These are phyloP conservation scores for Microthlaspi erraticum DNA, from an alignment of 345 rosid species.

Conservation along the genomic window DNA sequence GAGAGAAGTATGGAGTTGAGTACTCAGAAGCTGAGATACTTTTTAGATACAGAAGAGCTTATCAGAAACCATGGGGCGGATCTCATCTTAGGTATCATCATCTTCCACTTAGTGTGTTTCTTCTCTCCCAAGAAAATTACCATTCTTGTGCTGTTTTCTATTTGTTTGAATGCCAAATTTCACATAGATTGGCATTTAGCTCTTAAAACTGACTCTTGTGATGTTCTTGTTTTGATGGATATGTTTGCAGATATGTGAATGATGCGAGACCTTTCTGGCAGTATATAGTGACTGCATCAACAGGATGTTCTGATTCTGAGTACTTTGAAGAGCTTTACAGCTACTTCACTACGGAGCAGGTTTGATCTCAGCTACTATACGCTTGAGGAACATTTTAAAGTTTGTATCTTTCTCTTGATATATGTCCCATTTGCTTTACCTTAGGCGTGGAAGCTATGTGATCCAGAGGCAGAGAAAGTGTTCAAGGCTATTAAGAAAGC, in stretches of 20 bases:
- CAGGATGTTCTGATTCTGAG: conserved; percentile 85
- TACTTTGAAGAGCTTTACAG: conserved; percentile 92
- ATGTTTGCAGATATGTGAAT: conserved; percentile 73
- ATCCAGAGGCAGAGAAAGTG: conserved; percentile 87
- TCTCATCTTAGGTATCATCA: conserved; percentile 84
- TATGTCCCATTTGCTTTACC: conserved; percentile 12
- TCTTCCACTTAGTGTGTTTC: conserved; percentile 13
- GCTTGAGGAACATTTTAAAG: background rate
- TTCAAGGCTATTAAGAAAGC: conserved; percentile 77
- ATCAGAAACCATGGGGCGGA: conserved; percentile 92
- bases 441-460: conserved; percentile 97
- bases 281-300: conserved; percentile 81
- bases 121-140: background rate
- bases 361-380: conserved; percentile 29
- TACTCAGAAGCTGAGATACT: conserved; percentile 92
- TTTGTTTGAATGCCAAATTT: background rate
- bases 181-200: background rate
- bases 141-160: background rate
- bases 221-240: background rate
- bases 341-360: conserved; percentile 88
- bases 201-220: background rate
- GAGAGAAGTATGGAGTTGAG: conserved; percentile 90
- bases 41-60: conserved; percentile 81
- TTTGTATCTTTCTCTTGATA: conserved; percentile 27
- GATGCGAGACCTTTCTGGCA: conserved; percentile 98